Base-by-base conservation (phyloP, 75 land plant species). In the Picea glauca region DNA sequence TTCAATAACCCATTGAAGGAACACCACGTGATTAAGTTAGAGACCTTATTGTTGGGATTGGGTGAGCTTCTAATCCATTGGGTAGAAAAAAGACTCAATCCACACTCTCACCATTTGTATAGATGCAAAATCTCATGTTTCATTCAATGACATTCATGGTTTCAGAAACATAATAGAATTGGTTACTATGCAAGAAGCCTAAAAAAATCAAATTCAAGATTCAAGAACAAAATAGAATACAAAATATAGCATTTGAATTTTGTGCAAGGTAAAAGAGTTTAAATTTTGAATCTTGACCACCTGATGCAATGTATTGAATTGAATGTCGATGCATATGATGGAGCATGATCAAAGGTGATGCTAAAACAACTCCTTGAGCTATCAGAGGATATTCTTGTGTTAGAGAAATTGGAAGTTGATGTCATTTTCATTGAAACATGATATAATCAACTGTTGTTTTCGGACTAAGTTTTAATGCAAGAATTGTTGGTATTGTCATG, bases 211-310 rank as follows among this genome's bases (percentile, higher is more conserved):
- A 35, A 35, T 0, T 3, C 38, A 35, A 35, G 3, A 35, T 35
- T 35, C 38, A 35, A 35, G 38, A 35, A 1, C 3, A 35, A 1
- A 35, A 35, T 35, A 35, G 3, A 1, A 35, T 35, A 35, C 3
- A 35, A 3, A 35, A 35, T 3, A 35, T 35, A 26, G 81, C 64
- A 50, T 85, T 86, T 31, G 83, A 87, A 78, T 86, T 85, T 79
- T 97, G 99, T 63, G 96, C 96, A 83, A 89, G 93, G 90, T 94
- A 97, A 86, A 97, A 97, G 86, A 94, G 92, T 86, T 93, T 97
- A 80, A 92, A 93, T 73, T 90, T 94, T 11, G 99, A 98, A 35
- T 92, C 76, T 79, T 94, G 91, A 56, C 98, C 95, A 62, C 99
- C 98, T 1, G 98, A 94, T 54, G 99, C 99, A 70, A 97, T 94